Evolutionary conservation across 371 early-diverging fungal species (phyloP).

Genomic region (Haplosporangium sp.): DNA sequence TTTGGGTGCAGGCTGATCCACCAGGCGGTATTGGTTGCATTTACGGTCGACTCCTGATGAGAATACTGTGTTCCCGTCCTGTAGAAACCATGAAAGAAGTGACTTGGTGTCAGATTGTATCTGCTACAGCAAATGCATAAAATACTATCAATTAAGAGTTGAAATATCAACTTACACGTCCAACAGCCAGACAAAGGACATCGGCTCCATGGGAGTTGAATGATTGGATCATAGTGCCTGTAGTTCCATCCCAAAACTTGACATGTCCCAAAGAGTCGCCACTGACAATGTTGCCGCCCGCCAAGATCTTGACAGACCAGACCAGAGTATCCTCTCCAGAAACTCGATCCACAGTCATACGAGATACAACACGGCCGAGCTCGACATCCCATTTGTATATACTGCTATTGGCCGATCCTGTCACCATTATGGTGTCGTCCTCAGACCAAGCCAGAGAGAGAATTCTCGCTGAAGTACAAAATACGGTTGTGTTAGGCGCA

Average conservation of each 20-base stretch:
- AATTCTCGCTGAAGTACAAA: slow-evolving; percentile 67
- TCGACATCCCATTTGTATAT: slow-evolving; percentile 80
- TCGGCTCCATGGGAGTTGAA: slow-evolving; percentile 87
- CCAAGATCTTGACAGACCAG: slow-evolving; percentile 67
- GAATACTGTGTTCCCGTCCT: slow-evolving; percentile 78
- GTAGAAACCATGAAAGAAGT: background rate
- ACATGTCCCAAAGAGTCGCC: slow-evolving; percentile 93
- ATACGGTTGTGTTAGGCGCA: background rate
- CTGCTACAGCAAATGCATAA: too few relatives aligned
- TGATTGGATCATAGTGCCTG: slow-evolving; percentile 75
- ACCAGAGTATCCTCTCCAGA: slow-evolving; percentile 70
- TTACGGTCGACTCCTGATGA: slow-evolving; percentile 94
- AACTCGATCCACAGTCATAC: slow-evolving; percentile 81
- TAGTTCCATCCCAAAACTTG: slow-evolving; percentile 85
- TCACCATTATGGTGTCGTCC: slow-evolving; percentile 76
- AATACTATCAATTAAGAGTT: too few relatives aligned
- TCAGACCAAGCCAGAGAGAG: slow-evolving; percentile 89
- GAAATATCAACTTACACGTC: slow-evolving; percentile 42
- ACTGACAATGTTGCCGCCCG: slow-evolving; percentile 81
- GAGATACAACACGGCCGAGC: slow-evolving; percentile 63
- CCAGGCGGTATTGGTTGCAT: slow-evolving; percentile 74
- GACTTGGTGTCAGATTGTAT: too few relatives aligned
- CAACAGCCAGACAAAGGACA: slow-evolving; percentile 84
- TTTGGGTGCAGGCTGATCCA: slow-evolving; percentile 51
- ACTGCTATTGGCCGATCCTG: slow-evolving; percentile 87